Conservation (phyloP, 1,139 yeast species). For the Kodamaea suecica region DNA sequence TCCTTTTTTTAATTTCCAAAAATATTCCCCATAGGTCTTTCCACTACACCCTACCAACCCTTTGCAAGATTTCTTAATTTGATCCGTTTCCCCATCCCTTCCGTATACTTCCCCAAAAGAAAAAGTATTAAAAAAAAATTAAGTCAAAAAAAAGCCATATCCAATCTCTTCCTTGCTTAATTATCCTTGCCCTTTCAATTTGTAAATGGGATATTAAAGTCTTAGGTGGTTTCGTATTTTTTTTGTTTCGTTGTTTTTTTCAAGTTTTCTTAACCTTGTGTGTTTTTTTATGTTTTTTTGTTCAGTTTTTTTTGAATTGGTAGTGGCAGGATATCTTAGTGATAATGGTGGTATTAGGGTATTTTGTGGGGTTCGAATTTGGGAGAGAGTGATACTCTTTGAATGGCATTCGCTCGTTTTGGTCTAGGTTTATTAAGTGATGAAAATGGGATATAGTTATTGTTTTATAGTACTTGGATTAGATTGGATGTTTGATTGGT, state of each 20-base stretch:
- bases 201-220: neutral
- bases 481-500: no score
- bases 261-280: slow-evolving; percentile 2
- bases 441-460: no score
- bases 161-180: neutral
- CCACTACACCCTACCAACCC: neutral
- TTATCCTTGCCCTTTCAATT: no score
- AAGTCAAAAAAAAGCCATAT: slow-evolving; percentile 1
- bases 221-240: neutral
- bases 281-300: slow-evolving; percentile 8
- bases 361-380: neutral
- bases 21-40: no score
- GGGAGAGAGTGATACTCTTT: slow-evolving; percentile 6
- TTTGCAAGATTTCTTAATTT: neutral
- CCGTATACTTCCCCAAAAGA: slow-evolving; percentile 1
- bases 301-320: slow-evolving; percentile 6
- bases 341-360: neutral
- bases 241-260: slow-evolving; percentile 4
- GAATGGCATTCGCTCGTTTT: slow-evolving; percentile 12
- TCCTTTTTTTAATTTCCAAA: neutral
- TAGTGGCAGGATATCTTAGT: slow-evolving; percentile 5
- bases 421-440: slow-evolving; percentile 15
- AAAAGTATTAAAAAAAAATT: slow-evolving; percentile 1
- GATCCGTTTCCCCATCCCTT: neutral
- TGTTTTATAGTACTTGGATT: slow-evolving; percentile 3